Evolutionary conservation across 2,329 filamentous ascomycete species (phyloP).

Genomic region (Mycogone perniciosa): DNA sequence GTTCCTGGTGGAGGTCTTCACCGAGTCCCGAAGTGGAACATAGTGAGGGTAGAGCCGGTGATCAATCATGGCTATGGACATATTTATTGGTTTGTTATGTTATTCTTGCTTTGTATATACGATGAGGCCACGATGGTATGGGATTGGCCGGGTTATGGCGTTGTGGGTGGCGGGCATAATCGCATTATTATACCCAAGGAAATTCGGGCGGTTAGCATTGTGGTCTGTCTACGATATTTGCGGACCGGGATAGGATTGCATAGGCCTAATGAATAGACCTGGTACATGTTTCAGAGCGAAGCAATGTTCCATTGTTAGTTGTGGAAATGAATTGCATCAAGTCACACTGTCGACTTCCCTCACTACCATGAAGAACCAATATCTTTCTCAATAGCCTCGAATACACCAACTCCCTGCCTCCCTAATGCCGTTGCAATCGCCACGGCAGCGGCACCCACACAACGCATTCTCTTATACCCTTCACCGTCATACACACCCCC

Average conservation of each 20-base stretch:
- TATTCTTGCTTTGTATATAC: constrained; percentile 13
- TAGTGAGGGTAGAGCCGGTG: constrained; percentile 20
- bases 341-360: not conserved
- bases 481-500: constrained; percentile 62
- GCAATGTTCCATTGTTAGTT: not conserved
- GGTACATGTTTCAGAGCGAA: not conserved
- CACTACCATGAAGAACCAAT: constrained; percentile 17
- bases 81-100: constrained; percentile 8
- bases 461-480: constrained; percentile 59
- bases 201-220: constrained; percentile 5
- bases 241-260: not conserved
- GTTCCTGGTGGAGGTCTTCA: constrained; percentile 25
- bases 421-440: constrained; percentile 66
- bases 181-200: constrained; percentile 13
- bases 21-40: constrained; percentile 25
- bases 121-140: not conserved
- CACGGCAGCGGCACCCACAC: constrained; percentile 59
- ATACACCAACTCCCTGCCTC: constrained; percentile 54
- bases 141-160: constrained; percentile 2
- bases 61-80: constrained; percentile 12
- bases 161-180: constrained; percentile 3
- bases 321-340: not conserved
- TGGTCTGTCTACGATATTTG: constrained; percentile 4
- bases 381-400: constrained; percentile 47
- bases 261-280: not conserved